A percentile compares a stretch with the other conserved stretches of the same genome.
Evolutionary conservation across 2,329 filamentous ascomycete species (phyloP).

Genomic region (Balansia obtecta): DNA sequence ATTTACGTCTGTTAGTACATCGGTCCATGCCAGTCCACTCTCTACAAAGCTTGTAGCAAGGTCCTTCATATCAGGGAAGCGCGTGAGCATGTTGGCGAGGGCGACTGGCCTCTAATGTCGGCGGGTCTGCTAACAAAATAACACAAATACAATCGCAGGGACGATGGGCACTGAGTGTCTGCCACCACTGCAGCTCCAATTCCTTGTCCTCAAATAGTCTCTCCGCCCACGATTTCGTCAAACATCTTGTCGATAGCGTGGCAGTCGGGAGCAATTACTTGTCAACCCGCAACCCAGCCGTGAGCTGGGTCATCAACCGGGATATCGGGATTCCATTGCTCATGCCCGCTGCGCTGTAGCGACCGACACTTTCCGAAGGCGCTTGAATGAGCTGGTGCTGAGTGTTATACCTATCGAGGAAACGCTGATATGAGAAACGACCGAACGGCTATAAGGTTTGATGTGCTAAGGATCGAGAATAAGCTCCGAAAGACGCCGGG

Average conservation of each 20-base stretch:
- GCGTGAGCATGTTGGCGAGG: constrained; percentile 20
- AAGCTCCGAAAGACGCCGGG: too few species aligned
- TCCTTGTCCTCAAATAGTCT: constrained; percentile 7
- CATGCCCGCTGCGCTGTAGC: too few species aligned
- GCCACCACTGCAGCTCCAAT: constrained; percentile 21
- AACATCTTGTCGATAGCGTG: constrained; percentile 13
- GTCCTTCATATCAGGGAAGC: constrained; percentile 23
- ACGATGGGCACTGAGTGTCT: constrained; percentile 17
- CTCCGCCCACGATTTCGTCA: constrained; percentile 15
- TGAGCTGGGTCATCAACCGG: too few species aligned
- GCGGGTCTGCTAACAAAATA: constrained; percentile 25
- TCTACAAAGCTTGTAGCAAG: constrained; percentile 27
- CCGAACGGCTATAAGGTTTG: too few species aligned
- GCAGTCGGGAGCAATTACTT: too few species aligned
- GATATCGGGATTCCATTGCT: too few species aligned
- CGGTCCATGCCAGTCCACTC: constrained; percentile 13
- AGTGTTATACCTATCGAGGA: too few species aligned
- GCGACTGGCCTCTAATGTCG: constrained; percentile 20
- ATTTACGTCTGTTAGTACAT: constrained; percentile 19
- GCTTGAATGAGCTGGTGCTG: too few species aligned
- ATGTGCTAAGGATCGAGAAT: too few species aligned
- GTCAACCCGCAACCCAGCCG: too few species aligned
- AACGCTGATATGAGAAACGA: too few species aligned
- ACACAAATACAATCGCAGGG: constrained; percentile 19
- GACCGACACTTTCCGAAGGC: too few species aligned